phyloP scores from a whole-genome alignment of 2,329 filamentous ascomycete species.

The Colletotrichum horii region DNA sequence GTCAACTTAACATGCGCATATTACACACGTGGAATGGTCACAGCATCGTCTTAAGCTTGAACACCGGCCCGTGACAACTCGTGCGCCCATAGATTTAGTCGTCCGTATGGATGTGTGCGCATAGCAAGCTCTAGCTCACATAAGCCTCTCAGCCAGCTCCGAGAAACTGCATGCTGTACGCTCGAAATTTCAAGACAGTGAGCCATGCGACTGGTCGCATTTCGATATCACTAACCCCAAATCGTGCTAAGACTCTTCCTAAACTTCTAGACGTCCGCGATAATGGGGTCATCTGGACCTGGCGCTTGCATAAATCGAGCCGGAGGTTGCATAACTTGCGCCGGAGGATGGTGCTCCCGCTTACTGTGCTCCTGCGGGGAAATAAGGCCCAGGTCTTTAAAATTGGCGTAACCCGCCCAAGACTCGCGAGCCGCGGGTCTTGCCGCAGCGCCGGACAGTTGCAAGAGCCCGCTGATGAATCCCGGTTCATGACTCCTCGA shows the following conservation, averaged over 20 bases:
- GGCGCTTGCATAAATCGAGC: background rate
- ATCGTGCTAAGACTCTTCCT: background rate
- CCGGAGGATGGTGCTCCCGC: conserved; percentile 5
- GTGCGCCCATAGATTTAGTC: background rate
- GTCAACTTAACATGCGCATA: background rate
- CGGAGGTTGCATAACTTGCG: background rate
- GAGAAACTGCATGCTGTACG: background rate
- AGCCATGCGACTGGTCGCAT: background rate
- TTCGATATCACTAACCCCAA: background rate
- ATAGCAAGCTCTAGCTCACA: background rate
- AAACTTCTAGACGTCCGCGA: background rate
- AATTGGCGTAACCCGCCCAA: background rate
- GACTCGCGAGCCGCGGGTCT: background rate
- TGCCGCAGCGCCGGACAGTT: background rate
- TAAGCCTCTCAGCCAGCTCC: background rate
- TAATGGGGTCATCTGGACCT: background rate
- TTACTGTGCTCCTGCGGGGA: background rate
- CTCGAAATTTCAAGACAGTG: background rate
- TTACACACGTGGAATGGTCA: background rate
- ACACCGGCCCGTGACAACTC: background rate
- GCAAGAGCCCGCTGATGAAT: background rate
- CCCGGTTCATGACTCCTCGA: background rate
- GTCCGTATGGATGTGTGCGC: background rate
- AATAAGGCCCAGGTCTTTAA: background rate
- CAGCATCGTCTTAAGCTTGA: background rate